Evolutionary conservation across 2,329 filamentous ascomycete genomes (phyloP), one percentile per base, ranked within the genome.

Genomic region (Lachnellula hyalina): DNA sequence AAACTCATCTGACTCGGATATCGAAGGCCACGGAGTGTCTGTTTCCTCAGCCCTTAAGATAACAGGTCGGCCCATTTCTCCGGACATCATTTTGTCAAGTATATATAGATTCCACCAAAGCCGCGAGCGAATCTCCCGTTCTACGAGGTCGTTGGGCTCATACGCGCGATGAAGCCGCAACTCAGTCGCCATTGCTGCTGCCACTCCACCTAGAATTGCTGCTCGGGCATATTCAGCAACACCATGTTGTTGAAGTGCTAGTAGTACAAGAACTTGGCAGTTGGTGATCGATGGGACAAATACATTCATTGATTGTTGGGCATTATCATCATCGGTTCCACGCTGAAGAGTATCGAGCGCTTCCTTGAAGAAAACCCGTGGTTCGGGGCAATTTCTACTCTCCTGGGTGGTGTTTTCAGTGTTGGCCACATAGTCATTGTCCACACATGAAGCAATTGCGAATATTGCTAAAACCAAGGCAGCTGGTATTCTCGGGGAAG

Each of bases 31-130:
- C 8, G 63, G 62, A 21, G 60, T 59, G 49, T 68, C 65, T 12
- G 61, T 53, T 42, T 68, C 65, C 46, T 68, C 65, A 0, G 53
- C 48, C 40, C 65, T 49, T 6, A 68, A 42, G 9, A 67, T 34
- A 17, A 67, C 52, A 9, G 65, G 65, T 25, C 63, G 57, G 9
- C 66, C 65, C 58, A 65, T 65, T 40, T 67, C 66, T 3, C 51
- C 52, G 4, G 65, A 63, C 28, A 67, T 55, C 63, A 68, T 65
- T 51, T 67, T 68, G n/a, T 68, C 66, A 1, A 67, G 56, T 14
- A 67, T 60, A 44, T 65, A 68, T 3, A 68, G 17, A 50, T 67
- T 68, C 66, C 66, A 68, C 66, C 66, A 67, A 5, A 68, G 59
- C 14, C 66, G 57, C 28, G 65, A 65, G 21, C 60, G 58, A 12